These are phyloP conservation scores for Panicum miliaceum DNA, from an alignment of 176 grass and related monocot genomes.

Conservation along the genomic window DNA sequence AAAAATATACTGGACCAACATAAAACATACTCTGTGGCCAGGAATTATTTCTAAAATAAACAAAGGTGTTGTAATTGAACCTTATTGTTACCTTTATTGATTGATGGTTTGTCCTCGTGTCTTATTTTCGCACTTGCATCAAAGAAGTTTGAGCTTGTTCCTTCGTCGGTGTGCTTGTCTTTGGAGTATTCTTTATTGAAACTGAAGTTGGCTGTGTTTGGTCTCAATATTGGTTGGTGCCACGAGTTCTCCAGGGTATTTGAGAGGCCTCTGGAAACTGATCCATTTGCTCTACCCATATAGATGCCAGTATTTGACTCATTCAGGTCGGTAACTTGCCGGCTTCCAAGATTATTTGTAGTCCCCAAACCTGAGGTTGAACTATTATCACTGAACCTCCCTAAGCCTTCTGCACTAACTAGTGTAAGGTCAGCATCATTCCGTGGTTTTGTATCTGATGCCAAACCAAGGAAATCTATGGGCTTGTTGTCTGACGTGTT, in stretches of 20 bases:
- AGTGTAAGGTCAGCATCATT: conserved; percentile 53
- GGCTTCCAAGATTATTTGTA: conserved; percentile 33
- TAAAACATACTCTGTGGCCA: conserved; percentile 23
- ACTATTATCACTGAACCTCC: conserved; percentile 43
- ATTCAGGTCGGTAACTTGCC: conserved; percentile 65
- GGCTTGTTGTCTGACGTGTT: conserved; percentile 43
- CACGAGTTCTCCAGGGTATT: conserved; percentile 41
- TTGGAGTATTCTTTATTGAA: conserved; percentile 56
- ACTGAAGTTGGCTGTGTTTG: conserved; percentile 56
- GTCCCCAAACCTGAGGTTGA: conserved; percentile 41
- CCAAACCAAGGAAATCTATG: conserved; percentile 56
- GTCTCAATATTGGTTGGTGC: conserved; percentile 35
- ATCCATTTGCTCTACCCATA: conserved; percentile 37
- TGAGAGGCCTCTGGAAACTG: conserved; percentile 33
- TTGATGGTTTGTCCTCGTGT: conserved; percentile 49
- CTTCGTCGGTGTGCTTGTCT: conserved; percentile 53
- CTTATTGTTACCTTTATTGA: conserved; percentile 65
- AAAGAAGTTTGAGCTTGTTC: conserved; percentile 67
- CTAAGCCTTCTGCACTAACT: conserved; percentile 18
- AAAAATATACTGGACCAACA: conserved; percentile 26
- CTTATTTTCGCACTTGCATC: conserved; percentile 39
- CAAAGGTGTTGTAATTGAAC: conserved; percentile 3
- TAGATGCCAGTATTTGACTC: conserved; percentile 51
- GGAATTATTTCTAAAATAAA: conserved; percentile 1
- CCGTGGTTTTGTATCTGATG: conserved; percentile 19